Evolutionary conservation across 2,329 filamentous ascomycete genomes (phyloP), one percentile per base, ranked within the genome.

Genomic region (Aspergillus melleus): DNA sequence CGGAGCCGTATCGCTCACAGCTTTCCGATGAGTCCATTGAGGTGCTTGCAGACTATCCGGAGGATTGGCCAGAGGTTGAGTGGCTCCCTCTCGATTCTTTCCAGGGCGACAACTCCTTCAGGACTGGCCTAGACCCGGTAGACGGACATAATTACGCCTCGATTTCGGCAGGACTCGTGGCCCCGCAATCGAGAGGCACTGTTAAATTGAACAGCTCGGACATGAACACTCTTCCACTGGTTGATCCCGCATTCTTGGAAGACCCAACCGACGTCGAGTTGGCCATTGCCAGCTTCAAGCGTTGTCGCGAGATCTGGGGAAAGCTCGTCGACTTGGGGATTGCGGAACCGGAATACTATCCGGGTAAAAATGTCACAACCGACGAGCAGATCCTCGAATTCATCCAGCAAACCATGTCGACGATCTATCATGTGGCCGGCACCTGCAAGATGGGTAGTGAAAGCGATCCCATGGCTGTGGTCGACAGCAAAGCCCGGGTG

Each of bases 301-400:
- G 81, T 2, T 62, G 73, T 0, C 76, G 82, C 0, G 58, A 78
- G 24, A 66, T 76, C 2, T 78, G 67, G 64, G 55, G 60, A 6
- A 63, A 66, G 24, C 54, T 64, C 11, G 73, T 58, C 6, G 62
- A 58, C 26, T 26, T 60, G 24, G 62, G 61, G 65, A 52, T 66
- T 55, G 53, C 54, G 42, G 39, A 70, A 11, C 72, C 56, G 0
- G 77, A 80, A 64, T 58, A 67, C 46, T 69, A 70, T 59, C 74
- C 80, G 0, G 75, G 80, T 1, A 26, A 53, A 5, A 59, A 76
- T 26, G 65, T 79, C 30, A 62, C 72, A 24, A 77, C 76, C 0
- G 79, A 83, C 58, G 73, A 67, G 42, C 66, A 81, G 59, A 77
- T 84, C 10, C 64, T 76, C 6, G 63, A 68, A 1, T 66, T 64